Evolutionary conservation across 306 rosid genomes (phyloP).

Genomic region (Corylus americana): DNA sequence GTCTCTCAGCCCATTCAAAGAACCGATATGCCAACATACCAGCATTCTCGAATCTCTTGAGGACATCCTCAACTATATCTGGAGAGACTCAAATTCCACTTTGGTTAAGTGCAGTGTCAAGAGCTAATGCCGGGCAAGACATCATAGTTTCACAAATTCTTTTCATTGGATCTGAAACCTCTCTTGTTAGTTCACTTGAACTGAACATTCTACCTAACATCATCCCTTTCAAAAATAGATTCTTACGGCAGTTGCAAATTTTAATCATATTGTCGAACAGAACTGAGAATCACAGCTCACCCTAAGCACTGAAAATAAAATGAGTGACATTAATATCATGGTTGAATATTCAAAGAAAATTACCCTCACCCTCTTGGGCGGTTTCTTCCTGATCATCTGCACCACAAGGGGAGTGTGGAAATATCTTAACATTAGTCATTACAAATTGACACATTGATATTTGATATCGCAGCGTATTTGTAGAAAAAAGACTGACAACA

Average conservation of each 20-base stretch:
- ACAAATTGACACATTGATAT: neutral
- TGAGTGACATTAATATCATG: neutral
- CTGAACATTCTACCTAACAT: conserved; percentile 32
- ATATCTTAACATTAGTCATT: neutral
- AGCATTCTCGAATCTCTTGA: conserved; percentile 68
- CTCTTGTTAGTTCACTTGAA: conserved; percentile 36
- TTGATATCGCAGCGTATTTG: neutral
- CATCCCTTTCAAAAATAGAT: conserved; percentile 16
- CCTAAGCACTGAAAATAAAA: conserved; percentile 2
- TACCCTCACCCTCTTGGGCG: neutral
- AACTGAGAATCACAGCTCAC: conserved; percentile 18
- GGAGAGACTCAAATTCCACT: conserved; percentile 65
- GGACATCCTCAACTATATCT: conserved; percentile 68
- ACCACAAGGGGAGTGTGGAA: neutral
- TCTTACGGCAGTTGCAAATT: conserved; percentile 16
- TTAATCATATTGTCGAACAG: conserved; percentile 35
- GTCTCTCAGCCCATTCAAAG: conserved; percentile 79
- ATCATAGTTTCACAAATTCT: conserved; percentile 59
- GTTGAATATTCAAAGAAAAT: neutral
- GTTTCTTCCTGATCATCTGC: neutral
- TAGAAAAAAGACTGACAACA: neutral
- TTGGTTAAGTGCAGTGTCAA: conserved; percentile 79
- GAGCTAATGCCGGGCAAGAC: conserved; percentile 48
- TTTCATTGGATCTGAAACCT: conserved; percentile 49
- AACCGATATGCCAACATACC: conserved; percentile 80